phyloP scores from a whole-genome alignment of 352 stramenopile species.

The Thalassiosira sp. region DNA sequence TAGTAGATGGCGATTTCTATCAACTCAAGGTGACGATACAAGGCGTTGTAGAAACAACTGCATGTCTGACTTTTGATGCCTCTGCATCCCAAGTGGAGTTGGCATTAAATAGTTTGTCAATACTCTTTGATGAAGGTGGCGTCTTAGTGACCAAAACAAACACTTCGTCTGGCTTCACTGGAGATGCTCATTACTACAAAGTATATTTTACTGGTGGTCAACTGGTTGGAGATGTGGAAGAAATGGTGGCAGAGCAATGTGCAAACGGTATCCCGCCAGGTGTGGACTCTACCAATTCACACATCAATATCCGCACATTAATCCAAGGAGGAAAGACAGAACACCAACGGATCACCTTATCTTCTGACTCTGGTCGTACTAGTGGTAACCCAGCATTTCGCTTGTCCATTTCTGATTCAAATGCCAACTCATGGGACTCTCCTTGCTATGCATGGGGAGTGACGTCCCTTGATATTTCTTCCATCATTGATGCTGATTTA shows the following conservation, averaged over 20 bases:
- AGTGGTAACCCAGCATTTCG: conserved; percentile 44
- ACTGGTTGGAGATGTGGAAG: conserved; percentile 87
- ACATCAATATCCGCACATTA: conserved; percentile 69
- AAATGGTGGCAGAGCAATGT: conserved; percentile 57
- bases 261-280: conserved; percentile 30
- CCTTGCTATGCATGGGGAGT: conserved; percentile 58
- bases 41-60: conserved; percentile 48
- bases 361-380: conserved; percentile 84
- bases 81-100: conserved; percentile 56
- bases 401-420: conserved; percentile 44
- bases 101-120: conserved; percentile 64
- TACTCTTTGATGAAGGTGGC: conserved; percentile 41
- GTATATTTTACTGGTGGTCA: conserved; percentile 90
- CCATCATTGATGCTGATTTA: conserved; percentile 38
- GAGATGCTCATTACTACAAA: conserved; percentile 87
- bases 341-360: conserved; percentile 85
- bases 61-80: conserved; percentile 73
- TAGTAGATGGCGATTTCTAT: conserved; percentile 53
- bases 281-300: conserved; percentile 58
- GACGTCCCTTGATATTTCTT: conserved; percentile 44
- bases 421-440: conserved; percentile 49
- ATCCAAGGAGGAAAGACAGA: conserved; percentile 85
- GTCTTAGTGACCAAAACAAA: conserved; percentile 59
- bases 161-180: conserved; percentile 50
- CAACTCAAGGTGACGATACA: conserved; percentile 57